Conservation (phyloP, 75 land plant genomes). For the Pseudotsuga menziesii region DNA sequence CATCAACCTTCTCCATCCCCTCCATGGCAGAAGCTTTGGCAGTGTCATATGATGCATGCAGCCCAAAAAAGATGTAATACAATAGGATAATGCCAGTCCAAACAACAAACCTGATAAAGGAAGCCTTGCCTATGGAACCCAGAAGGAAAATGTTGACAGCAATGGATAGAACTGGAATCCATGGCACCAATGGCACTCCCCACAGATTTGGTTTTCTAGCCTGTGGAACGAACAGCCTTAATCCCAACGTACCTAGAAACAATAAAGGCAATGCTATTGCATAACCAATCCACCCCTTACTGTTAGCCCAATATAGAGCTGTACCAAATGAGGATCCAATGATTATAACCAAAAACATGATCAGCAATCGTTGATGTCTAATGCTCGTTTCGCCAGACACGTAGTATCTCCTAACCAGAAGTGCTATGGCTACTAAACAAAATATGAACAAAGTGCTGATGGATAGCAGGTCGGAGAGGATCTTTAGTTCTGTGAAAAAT, state of each 20-base stretch:
- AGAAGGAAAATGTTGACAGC: slow-evolving; percentile 70
- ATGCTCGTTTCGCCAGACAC: slow-evolving; percentile 35
- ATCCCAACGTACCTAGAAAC: slow-evolving; percentile 46
- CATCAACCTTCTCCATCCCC: too few species aligned
- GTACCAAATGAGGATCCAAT: slow-evolving; percentile 51
- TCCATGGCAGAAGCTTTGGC: slow-evolving; percentile 21
- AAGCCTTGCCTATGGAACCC: slow-evolving; percentile 61
- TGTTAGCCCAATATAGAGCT: slow-evolving; percentile 56
- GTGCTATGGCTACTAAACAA: slow-evolving; percentile 65
- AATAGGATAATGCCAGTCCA: slow-evolving; percentile 36
- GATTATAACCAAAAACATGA: slow-evolving; percentile 35
- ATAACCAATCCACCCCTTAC: slow-evolving; percentile 57
- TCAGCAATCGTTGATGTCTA: slow-evolving; percentile 24
- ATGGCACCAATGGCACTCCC: slow-evolving; percentile 89
- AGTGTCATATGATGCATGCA: slow-evolving; percentile 79
- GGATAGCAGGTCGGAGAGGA: slow-evolving; percentile 48
- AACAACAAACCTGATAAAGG: slow-evolving; percentile 61
- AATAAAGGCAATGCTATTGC: slow-evolving; percentile 44
- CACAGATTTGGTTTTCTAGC: slow-evolving; percentile 55
- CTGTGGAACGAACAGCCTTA: slow-evolving; percentile 39
- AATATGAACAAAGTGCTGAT: slow-evolving; percentile 66
- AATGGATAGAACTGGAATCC: slow-evolving; percentile 77
- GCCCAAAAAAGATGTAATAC: slow-evolving; percentile 73
- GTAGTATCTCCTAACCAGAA: slow-evolving; percentile 77
- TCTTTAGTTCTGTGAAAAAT: slow-evolving; percentile 63